Percentiles rank a stretch among this genome's conserved stretches.
Evolutionary conservation across 441 rosid genomes (phyloP).

Genomic region (Biscutella laevigata): DNA sequence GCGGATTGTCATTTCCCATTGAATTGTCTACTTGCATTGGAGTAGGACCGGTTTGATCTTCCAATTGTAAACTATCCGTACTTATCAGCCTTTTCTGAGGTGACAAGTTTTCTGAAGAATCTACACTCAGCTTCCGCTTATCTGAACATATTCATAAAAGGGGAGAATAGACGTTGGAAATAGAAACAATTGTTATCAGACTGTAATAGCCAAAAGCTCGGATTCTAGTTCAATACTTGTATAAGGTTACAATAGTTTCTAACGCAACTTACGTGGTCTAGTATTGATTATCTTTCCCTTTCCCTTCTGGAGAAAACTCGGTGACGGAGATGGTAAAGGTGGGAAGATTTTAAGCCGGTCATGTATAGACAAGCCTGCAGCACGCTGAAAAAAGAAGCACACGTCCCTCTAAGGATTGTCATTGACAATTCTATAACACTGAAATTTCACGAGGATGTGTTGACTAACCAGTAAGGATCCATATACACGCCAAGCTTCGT

Average conservation of each 20-base stretch:
- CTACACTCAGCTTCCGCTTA: constrained; percentile 45
- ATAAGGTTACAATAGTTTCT: too few relatives aligned
- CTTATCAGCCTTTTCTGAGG: constrained; percentile 46
- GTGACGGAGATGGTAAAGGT: constrained; percentile 41
- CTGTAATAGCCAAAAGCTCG: neutral
- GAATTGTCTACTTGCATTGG: constrained; percentile 34
- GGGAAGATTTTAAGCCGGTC: constrained; percentile 70
- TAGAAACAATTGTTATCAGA: neutral
- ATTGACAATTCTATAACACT: neutral
- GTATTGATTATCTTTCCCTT: constrained; percentile 38
- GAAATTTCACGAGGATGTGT: neutral
- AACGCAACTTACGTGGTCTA: constrained; percentile 45
- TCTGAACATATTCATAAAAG: constrained; percentile 28
- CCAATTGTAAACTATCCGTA: neutral
- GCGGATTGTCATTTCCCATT: constrained; percentile 22
- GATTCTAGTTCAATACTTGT: neutral
- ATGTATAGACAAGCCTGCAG: constrained; percentile 61
- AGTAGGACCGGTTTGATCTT: constrained; percentile 28
- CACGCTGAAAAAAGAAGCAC: constrained; percentile 38
- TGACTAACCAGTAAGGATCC: constrained; percentile 73
- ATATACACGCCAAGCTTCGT: constrained; percentile 90
- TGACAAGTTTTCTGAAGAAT: constrained; percentile 36
- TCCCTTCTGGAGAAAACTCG: constrained; percentile 33
- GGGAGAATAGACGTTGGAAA: too few relatives aligned
- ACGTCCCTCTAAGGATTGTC: neutral